Conservation (phyloP, 2,329 filamentous ascomycete species). For the Fusarium mundagurra region DNA sequence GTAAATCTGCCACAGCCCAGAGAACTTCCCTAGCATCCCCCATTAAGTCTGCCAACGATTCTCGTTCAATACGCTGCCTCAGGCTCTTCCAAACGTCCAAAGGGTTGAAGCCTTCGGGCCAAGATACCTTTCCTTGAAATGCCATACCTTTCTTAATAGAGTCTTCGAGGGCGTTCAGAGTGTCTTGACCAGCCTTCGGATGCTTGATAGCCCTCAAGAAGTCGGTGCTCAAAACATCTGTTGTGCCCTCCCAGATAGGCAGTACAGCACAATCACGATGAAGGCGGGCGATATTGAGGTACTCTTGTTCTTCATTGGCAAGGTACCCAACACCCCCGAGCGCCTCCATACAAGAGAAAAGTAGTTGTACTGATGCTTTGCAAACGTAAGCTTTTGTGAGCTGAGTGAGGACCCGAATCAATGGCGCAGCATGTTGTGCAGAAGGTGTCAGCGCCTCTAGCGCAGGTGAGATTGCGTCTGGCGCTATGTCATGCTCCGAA, state of each 20-base stretch:
- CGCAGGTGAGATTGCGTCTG: constrained; percentile 21
- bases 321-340: constrained; percentile 75
- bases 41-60: constrained; percentile 52
- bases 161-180: constrained; percentile 55
- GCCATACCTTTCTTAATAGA: constrained; percentile 46
- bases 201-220: constrained; percentile 60
- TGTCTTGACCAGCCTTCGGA: constrained; percentile 48
- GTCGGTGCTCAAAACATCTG: constrained; percentile 71
- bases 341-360: constrained; percentile 70
- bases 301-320: constrained; percentile 69
- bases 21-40: constrained; percentile 57
- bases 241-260: constrained; percentile 78
- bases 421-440: constrained; percentile 47
- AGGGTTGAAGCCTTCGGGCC: constrained; percentile 44
- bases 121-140: constrained; percentile 39
- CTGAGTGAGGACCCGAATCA: constrained; percentile 68
- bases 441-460: constrained; percentile 48
- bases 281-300: constrained; percentile 72
- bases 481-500: constrained; percentile 55
- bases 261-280: constrained; percentile 72
- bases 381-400: constrained; percentile 68
- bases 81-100: constrained; percentile 53
- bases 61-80: constrained; percentile 49
- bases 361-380: constrained; percentile 58
- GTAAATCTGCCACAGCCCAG: constrained; percentile 55